Base-by-base conservation (phyloP, 805 yeast species). In the Starmerella floricola region DNA sequence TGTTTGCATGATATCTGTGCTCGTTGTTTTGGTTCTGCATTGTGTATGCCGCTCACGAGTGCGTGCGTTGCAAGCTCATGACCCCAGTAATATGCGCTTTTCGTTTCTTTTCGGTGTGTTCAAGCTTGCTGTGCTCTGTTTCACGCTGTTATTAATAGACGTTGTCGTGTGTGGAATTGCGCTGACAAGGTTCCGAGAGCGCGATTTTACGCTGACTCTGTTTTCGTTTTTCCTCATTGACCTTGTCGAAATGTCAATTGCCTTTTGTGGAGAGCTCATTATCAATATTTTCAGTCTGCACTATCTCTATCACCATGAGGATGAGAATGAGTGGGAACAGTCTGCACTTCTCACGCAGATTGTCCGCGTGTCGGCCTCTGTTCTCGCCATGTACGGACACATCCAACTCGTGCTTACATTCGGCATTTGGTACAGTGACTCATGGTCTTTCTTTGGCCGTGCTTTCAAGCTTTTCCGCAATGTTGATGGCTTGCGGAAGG, bases 281-380 rank as follows among this genome's bases (percentile, higher is more conserved):
- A 61, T 80, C 40, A 76, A 76, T 48, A 54, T 74, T 18, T 66
- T 67, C 48, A 95, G 84, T 50, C 56, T 78, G 33, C 51, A 59
- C 12, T 73, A 72, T 53, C 59, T 78, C 29, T 52, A 56, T 6
- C 47, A 39, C 3, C 55, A 68, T 45, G 69, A 66, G 8, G 78
- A 73, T 15, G 93, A 79, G 30, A 77, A 72, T 24, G 64, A 69
- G 1, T 79, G 94, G 87, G 94, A 86, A 53, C 36, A 28, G 65
- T 68, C 31, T 79, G 83, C 59, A 67, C 74, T 6, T 62, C 74
- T 56, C 71, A 71, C 73, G 47, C 78, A 81, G 52, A 54, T 69
- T 3, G 62, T 81, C 16, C 79, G 79, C n/a, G 42, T 61, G 3
- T 24, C 52, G n/a, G 66, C 78, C 8, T 67, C 78, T 4, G 44